These are phyloP conservation scores for Lizanozyma gosingica DNA, from an alignment of 1,139 yeast species.

Conservation along the genomic window DNA sequence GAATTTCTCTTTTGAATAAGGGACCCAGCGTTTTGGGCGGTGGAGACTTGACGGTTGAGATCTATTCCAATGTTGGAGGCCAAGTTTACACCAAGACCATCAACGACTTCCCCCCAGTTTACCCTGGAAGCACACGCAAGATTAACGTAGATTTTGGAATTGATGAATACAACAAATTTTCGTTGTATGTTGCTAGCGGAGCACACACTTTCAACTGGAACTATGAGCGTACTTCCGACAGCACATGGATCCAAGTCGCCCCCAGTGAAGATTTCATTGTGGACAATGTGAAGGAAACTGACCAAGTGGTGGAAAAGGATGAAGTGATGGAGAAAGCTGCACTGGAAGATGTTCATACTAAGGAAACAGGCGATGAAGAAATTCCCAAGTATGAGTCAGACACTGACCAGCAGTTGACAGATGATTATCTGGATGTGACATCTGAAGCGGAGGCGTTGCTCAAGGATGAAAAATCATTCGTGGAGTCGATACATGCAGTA, in stretches of 20 bases:
- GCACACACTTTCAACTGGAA: background rate
- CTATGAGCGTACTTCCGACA: background rate
- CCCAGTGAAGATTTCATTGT: background rate
- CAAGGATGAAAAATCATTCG: background rate
- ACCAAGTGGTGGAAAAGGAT: background rate
- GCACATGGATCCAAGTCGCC: background rate
- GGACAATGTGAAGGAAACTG: background rate
- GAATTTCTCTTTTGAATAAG: background rate
- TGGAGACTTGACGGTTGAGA: background rate
- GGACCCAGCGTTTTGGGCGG: background rate
- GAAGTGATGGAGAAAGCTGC: background rate
- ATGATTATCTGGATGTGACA: background rate
- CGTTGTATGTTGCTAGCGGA: background rate
- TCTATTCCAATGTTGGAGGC: background rate
- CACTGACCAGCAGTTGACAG: background rate
- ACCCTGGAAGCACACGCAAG: background rate
- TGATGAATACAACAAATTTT: background rate
- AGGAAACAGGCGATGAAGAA: no score
- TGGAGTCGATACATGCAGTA: constrained; percentile 7
- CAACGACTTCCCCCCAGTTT: background rate
- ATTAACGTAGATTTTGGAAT: background rate
- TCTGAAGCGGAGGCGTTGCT: background rate
- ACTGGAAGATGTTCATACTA: background rate
- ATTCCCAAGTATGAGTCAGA: background rate
- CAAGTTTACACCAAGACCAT: background rate